A percentile compares a stretch with the other conserved stretches of the same genome.
These are phyloP conservation scores for Ziziphus jujuba DNA, from an alignment of 306 rosid species.

Conservation along the genomic window DNA sequence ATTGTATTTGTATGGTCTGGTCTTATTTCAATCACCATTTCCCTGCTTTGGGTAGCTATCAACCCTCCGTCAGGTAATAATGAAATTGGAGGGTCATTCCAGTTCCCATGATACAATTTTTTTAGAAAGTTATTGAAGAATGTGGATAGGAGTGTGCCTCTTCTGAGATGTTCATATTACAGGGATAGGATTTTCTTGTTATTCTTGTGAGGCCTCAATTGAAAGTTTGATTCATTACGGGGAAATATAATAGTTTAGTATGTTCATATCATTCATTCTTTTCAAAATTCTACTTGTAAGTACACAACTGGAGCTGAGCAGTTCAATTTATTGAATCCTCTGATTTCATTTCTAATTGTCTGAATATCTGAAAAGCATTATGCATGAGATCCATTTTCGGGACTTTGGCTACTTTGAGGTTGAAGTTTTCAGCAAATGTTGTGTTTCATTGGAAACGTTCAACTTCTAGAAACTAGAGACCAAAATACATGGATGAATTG, in stretches of 20 bases:
- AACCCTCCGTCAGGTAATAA: constrained; percentile 52
- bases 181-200: constrained; percentile 23
- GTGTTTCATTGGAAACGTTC: too few species aligned
- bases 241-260: constrained; percentile 3
- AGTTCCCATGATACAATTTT: constrained; percentile 43
- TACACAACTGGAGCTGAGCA: neutral
- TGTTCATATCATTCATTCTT: constrained; percentile 19
- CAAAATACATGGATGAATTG: too few species aligned
- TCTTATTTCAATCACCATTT: constrained; percentile 62
- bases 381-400: too few species aligned
- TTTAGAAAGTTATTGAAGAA: too few species aligned
- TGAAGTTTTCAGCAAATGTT: too few species aligned
- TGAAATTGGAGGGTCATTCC: constrained; percentile 72
- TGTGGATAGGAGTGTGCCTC: too few species aligned
- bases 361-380: too few species aligned
- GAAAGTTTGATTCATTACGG: constrained; percentile 14
- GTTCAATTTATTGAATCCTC: neutral
- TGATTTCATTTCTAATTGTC: neutral
- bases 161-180: constrained; percentile 2
- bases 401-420: too few species aligned
- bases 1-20: constrained; percentile 84
- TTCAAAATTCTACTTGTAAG: neutral
- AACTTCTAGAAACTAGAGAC: too few species aligned
- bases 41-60: constrained; percentile 83
- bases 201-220: constrained; percentile 19